Base-by-base conservation (phyloP, 75 land plant genomes). In the Sequoia sempervirens region DNA sequence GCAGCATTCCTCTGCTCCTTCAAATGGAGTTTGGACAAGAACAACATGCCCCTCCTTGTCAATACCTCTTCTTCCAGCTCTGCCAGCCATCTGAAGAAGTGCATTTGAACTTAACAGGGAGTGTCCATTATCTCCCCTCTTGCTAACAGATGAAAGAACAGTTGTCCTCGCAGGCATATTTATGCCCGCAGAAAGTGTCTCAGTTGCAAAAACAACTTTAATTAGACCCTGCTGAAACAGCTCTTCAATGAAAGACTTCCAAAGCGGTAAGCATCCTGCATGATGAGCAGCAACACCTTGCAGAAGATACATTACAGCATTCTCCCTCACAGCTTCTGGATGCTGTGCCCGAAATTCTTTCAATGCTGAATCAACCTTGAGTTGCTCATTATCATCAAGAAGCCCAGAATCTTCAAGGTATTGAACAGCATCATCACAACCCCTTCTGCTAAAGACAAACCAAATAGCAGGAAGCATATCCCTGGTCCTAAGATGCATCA, bases 131-230 rank as follows among this genome's bases (percentile, higher is more conserved):
- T 91, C 92, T 78, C 85, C 87, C 76, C 98, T 92, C 87, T 94
- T 96, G 87, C 95, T 96, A n/a, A 96, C 90, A 68, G 99, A 92
- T 84, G 99, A 85, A 58, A 98, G 91, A 53, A 98, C 94, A 47
- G 98, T 92, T 69, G 96, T 93, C 83, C 99, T 88, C 76, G 99
- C 99, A 83, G 99, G 99, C 99, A 98, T 98, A 86, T 98, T 98
- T 32, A 98, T 98, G 50, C 99, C 99, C 76, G 99, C 99, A 73
- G 99, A 96, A 30, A 98, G 93, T 50, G 99, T 98, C 86, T 98
- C 99, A 68, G 99, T 98, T 43, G 99, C 98, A 89, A 98, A 98
- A 58, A 98, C 95, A 75, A 98, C 95, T 84, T 98, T 98, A 41
- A 98, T 79, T 78, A 96, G 91, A 68, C 99, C 99, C 85, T 82